phyloP scores from a whole-genome alignment of 2,329 filamentous ascomycete species.

The Dothideomycetes sp. region DNA sequence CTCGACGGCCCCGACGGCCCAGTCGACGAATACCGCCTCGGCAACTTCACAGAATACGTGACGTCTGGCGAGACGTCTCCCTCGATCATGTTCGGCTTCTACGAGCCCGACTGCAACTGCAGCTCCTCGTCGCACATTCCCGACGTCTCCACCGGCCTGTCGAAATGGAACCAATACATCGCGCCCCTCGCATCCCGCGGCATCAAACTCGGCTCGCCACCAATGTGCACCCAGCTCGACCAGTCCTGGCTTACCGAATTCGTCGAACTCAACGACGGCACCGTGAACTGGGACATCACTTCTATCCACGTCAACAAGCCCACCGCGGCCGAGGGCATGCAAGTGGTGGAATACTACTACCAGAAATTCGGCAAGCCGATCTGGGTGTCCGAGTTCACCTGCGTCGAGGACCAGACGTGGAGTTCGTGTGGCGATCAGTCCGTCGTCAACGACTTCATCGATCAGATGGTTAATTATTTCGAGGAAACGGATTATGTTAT shows the following conservation, averaged over 20 bases:
- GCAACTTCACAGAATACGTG: constrained; percentile 12
- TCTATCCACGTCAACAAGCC: constrained; percentile 20
- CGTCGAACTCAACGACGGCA: constrained; percentile 7
- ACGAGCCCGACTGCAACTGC: constrained; percentile 19
- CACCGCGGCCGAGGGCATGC: constrained; percentile 13
- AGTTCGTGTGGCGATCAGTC: constrained; percentile 15
- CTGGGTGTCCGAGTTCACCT: constrained; percentile 18
- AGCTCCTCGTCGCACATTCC: constrained; percentile 15
- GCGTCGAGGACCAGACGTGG: constrained; percentile 14
- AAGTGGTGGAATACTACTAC: constrained; percentile 17
- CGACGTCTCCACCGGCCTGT: constrained; percentile 10
- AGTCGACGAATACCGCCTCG: constrained; percentile 10
- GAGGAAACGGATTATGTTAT: constrained; percentile 14
- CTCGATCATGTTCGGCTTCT: constrained; percentile 20
- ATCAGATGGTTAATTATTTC: constrained; percentile 15
- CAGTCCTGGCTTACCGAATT: constrained; percentile 18
- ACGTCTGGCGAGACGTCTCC: constrained; percentile 12
- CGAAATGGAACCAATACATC: constrained; percentile 15
- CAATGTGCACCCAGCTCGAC: constrained; percentile 18
- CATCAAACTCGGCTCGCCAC: constrained; percentile 17
- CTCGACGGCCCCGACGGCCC: constrained; percentile 11
- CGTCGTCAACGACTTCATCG: constrained; percentile 15
- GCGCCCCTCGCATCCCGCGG: constrained; percentile 15
- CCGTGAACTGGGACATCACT: constrained; percentile 17
- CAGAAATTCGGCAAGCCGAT: constrained; percentile 16